These are phyloP conservation scores for Nemania sp. DNA, from an alignment of 2,329 filamentous ascomycete genomes.

Conservation along the genomic window DNA sequence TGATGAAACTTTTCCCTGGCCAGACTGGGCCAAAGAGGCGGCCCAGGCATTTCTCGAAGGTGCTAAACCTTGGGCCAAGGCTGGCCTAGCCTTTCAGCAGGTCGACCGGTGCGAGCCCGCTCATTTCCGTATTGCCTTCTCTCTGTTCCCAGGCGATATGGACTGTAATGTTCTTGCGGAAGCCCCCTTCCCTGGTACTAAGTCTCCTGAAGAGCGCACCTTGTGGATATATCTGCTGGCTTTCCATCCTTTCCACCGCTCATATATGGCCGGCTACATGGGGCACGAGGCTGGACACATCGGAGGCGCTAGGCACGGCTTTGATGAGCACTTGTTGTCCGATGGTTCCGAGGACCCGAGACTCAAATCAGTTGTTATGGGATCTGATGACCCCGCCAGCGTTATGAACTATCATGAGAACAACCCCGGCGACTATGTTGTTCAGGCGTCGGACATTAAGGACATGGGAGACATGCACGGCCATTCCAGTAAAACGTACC, in stretches of 20 bases:
- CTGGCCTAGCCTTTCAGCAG: not conserved
- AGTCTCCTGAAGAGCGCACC: not conserved
- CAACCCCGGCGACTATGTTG: not conserved
- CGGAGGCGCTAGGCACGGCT: not conserved
- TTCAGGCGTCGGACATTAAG: not conserved
- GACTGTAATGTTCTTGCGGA: not conserved
- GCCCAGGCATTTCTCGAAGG: not conserved
- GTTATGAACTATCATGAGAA: slow-evolving; percentile 8
- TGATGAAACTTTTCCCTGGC: not conserved
- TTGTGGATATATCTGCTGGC: slow-evolving; percentile 2
- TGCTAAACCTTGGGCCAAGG: not conserved
- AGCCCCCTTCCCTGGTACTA: not conserved
- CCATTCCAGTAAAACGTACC: not conserved
- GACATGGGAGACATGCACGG: not conserved
- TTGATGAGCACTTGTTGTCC: not conserved
- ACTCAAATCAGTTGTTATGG: not conserved
- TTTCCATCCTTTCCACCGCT: not conserved
- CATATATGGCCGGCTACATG: not conserved
- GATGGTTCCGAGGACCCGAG: not conserved
- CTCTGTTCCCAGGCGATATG: not conserved
- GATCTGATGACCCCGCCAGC: not conserved
- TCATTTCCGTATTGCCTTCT: slow-evolving; percentile 5
- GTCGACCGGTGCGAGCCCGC: not conserved
- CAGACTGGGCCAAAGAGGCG: not conserved
- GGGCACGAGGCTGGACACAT: slow-evolving; percentile 7